These are phyloP conservation scores for Xylariaceae sp. DNA, from an alignment of 2,329 filamentous ascomycete species.

Conservation along the genomic window DNA sequence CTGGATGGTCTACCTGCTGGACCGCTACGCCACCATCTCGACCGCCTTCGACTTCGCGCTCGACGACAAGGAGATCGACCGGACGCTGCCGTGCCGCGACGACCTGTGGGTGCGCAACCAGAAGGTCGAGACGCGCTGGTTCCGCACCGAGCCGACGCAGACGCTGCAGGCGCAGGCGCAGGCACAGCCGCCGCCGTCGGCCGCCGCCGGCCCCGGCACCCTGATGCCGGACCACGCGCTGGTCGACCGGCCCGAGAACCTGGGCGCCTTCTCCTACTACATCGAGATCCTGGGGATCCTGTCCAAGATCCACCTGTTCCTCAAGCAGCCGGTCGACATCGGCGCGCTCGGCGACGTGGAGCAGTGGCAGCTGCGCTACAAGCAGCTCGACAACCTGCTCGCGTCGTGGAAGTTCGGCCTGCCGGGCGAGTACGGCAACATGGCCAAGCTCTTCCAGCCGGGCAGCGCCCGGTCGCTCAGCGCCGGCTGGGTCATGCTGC, in stretches of 20 bases:
- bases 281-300: constrained; percentile 84
- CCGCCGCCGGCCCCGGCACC: too few relatives aligned
- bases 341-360: constrained; percentile 77
- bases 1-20: constrained; percentile 90
- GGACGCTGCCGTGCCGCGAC: constrained; percentile 78
- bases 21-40: constrained; percentile 82
- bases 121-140: constrained; percentile 78
- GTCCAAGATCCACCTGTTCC: constrained; percentile 78
- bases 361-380: constrained; percentile 81
- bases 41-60: constrained; percentile 90
- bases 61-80: constrained; percentile 83
- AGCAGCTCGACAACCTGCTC: constrained; percentile 72
- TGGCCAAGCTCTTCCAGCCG: constrained; percentile 67
- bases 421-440: constrained; percentile 77
- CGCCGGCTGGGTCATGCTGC: constrained; percentile 84
- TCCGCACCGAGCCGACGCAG: constrained; percentile 50
- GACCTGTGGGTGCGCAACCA: constrained; percentile 80
- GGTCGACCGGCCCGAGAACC: constrained; percentile 66
- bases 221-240: constrained; percentile 19
- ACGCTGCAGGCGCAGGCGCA: too few relatives aligned
- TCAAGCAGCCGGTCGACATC: constrained; percentile 86
- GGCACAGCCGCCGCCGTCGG: too few relatives aligned
- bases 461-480: constrained; percentile 63
- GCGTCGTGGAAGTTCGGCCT: constrained; percentile 78
- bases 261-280: constrained; percentile 84